Evolutionary conservation across 1,139 yeast species (phyloP).

Genomic region (Suhomyces bokatorum): DNA sequence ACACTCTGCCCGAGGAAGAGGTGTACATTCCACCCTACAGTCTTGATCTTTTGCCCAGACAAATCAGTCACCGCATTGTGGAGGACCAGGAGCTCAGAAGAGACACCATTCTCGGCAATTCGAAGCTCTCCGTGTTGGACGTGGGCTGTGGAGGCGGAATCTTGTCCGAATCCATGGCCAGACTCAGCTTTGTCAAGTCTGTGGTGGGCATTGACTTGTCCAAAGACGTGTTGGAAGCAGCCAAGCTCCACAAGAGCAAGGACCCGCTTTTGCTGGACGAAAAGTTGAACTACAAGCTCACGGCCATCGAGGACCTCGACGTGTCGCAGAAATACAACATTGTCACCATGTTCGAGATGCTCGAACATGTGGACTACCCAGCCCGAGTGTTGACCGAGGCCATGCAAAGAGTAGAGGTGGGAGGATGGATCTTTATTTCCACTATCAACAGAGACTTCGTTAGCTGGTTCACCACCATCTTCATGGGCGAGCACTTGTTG

Average conservation of each 20-base stretch:
- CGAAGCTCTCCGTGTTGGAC: conserved; percentile 62
- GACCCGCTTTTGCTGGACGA: conserved; percentile 55
- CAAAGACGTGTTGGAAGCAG: conserved; percentile 77
- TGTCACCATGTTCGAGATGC: conserved; percentile 89
- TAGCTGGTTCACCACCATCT: conserved; percentile 93
- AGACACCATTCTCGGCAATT: conserved; percentile 34
- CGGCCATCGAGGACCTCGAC: conserved; percentile 60
- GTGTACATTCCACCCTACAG: conserved; percentile 80
- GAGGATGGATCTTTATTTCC: conserved; percentile 84
- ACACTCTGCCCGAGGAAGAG: conserved; percentile 42
- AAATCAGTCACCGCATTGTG: conserved; percentile 48
- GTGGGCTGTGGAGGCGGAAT: conserved; percentile 99
- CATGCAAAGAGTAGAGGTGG: conserved; percentile 64
- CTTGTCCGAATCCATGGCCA: conserved; percentile 79
- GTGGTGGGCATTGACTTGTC: conserved; percentile 89
- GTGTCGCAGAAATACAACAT: conserved; percentile 58
- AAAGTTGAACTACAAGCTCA: conserved; percentile 60
- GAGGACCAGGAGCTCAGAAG: conserved; percentile 49
- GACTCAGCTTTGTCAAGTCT: conserved; percentile 59
- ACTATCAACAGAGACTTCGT: conserved; percentile 88
- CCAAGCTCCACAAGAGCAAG: conserved; percentile 59
- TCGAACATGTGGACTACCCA: conserved; percentile 92
- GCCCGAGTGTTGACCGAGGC: conserved; percentile 69
- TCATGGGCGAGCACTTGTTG: conserved; percentile 81
- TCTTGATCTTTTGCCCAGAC: conserved; percentile 60